phyloP scores from a whole-genome alignment of 1,139 yeast species.

The Blastobotrys petasosporus region DNA sequence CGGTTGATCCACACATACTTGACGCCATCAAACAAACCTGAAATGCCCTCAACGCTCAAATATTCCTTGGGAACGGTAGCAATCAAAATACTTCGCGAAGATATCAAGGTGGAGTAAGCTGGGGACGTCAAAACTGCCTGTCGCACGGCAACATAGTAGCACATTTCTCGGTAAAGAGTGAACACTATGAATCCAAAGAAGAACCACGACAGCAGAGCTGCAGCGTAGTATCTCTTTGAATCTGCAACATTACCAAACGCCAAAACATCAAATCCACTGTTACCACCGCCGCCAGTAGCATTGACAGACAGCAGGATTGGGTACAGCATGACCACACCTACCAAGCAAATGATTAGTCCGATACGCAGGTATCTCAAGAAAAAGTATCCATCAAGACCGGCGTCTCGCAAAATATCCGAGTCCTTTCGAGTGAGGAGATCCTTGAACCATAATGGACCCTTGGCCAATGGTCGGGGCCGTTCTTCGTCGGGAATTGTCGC shows the following conservation, averaged over 20 bases:
- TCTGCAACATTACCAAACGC: slow-evolving; percentile 70
- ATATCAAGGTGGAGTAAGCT: slow-evolving; percentile 60
- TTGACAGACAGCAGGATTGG: slow-evolving; percentile 83
- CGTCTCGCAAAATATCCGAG: slow-evolving; percentile 63
- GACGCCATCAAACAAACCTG: slow-evolving; percentile 62
- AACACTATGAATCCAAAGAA: slow-evolving; percentile 66
- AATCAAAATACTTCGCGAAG: slow-evolving; percentile 74
- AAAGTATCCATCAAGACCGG: slow-evolving; percentile 86
- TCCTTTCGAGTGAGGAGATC: slow-evolving; percentile 48
- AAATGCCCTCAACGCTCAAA: slow-evolving; percentile 54
- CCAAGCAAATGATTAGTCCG: slow-evolving; percentile 49
- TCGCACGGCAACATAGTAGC: slow-evolving; percentile 71
- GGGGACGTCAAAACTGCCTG: slow-evolving; percentile 81
- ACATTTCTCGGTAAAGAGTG: slow-evolving; percentile 73
- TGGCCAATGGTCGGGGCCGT: slow-evolving; percentile 32
- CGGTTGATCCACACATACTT: slow-evolving; percentile 71
- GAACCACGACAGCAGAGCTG: slow-evolving; percentile 73
- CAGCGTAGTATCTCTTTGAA: slow-evolving; percentile 72
- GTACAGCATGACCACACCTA: slow-evolving; percentile 62
- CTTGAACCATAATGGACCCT: slow-evolving; percentile 34
- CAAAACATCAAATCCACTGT: slow-evolving; percentile 65
- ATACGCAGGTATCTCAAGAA: slow-evolving; percentile 71
- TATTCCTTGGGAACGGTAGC: slow-evolving; percentile 72
- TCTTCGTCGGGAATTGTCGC: slow-evolving; percentile 39
- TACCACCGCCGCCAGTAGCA: slow-evolving; percentile 66